phyloP scores from a whole-genome alignment of 2,329 filamentous ascomycete species.

The Fusarium temperatum region DNA sequence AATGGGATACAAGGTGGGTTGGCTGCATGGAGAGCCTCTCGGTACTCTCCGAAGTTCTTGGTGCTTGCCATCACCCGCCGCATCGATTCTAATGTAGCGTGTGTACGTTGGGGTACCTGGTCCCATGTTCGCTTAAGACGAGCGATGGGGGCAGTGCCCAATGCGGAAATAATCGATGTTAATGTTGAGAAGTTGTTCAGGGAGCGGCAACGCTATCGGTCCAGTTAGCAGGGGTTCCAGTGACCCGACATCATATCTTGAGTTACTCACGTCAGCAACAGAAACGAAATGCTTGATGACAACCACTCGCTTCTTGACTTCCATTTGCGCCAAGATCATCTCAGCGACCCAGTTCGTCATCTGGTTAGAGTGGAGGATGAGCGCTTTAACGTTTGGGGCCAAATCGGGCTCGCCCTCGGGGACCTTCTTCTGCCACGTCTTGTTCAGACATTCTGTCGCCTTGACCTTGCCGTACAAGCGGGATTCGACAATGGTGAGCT shows the following conservation, averaged over 20 bases:
- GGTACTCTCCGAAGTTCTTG: constrained; percentile 97
- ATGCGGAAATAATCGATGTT: constrained; percentile 95
- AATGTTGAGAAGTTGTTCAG: constrained; percentile 98
- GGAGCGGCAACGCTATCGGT: constrained; percentile 81
- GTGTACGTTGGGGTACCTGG: constrained; percentile 87
- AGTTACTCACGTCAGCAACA: constrained; percentile 83
- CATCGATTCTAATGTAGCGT: constrained; percentile 85
- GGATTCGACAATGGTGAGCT: constrained; percentile 96
- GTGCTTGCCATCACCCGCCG: constrained; percentile 94
- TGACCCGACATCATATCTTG: neutral
- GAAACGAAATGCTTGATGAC: constrained; percentile 99
- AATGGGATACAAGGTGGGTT: constrained; percentile 98
- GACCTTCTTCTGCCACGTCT: constrained; percentile 98
- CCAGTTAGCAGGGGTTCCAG: constrained; percentile 18
- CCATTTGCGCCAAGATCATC: constrained; percentile 95
- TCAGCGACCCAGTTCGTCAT: constrained; percentile 99
- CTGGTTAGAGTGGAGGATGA: constrained; percentile 98
- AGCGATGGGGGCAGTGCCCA: constrained; percentile 94
- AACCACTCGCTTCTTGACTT: constrained; percentile 94
- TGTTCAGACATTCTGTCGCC: constrained; percentile 94
- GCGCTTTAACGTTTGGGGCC: constrained; percentile 91
- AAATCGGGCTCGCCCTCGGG: constrained; percentile 82
- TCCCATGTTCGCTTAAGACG: constrained; percentile 94
- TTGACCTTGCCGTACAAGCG: constrained; percentile 95
- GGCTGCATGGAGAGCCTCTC: constrained; percentile 89